Base-by-base conservation (phyloP, 2,329 filamentous ascomycete genomes). In the Fusarium ramigenum region DNA sequence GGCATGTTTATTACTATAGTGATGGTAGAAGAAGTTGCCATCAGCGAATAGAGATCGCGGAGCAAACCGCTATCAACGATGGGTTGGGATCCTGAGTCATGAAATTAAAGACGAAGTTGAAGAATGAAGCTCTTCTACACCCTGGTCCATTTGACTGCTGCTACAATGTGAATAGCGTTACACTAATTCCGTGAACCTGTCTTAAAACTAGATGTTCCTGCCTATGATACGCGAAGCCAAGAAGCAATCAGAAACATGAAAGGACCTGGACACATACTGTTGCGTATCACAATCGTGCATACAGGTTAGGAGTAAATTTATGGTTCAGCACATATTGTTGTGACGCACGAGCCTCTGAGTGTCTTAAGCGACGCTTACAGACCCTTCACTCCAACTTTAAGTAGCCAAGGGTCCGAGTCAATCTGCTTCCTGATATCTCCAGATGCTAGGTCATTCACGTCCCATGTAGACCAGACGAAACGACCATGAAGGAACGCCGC, bases 391-490 rank as follows among this genome's bases (percentile, higher is more conserved):
- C 77, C 76, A 30, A 78, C 74, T 19, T 75, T 77, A 3, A 78
- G 73, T 18, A 76, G 36, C 68, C 72, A 73, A 3, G 73, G 63
- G 4, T 78, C 71, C 2, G 46, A 32, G 5, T 71, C 66, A 30
- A 78, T 65, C 16, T 65, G 56, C 0, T 42, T 43, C 28, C 68
- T 63, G 5, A 72, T 39, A 3, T 67, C 43, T 4, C 69, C 66
- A 6, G 63, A 60, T 11, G 36, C 36, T 4, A 88, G 74, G 66
- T 87, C 85, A n/a, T 85, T 81, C 3, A 87, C 82, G 75, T 88
- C 86, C 86, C 85, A 88, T 28, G 85, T 85, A 11, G 82, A 80
- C 83, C 85, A 88, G 3, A 86, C 74, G n/a, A 85, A 84, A 34
- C 84, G 84, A 2, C 82, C 80, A 49, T 84, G 84, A 11, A 88